Conservation (phyloP, 306 rosid genomes). For the Vigna trinervia region DNA sequence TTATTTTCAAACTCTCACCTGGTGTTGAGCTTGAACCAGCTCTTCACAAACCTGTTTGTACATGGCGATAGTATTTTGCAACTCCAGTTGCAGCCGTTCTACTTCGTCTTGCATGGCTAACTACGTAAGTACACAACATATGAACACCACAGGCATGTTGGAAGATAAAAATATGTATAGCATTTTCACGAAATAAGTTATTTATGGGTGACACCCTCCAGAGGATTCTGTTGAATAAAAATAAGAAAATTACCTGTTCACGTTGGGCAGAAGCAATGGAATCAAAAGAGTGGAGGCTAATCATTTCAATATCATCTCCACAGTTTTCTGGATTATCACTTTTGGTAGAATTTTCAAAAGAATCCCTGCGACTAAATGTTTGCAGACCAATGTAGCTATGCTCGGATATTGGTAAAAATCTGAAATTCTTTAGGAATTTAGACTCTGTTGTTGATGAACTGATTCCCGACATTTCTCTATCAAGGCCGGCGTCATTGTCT, state of each 20-base stretch:
- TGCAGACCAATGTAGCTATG: constrained; percentile 55
- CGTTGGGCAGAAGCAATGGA: constrained; percentile 54
- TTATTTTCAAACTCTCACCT: constrained; percentile 62
- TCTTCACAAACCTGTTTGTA: constrained; percentile 80
- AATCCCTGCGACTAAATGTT: constrained; percentile 44
- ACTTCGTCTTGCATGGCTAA: constrained; percentile 65
- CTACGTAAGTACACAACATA: constrained; percentile 49
- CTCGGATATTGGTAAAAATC: constrained; percentile 59
- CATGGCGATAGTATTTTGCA: constrained; percentile 77
- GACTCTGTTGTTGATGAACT: constrained; percentile 48
- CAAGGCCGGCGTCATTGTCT: constrained; percentile 37
- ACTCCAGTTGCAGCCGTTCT: constrained; percentile 70
- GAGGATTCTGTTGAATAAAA: neutral
- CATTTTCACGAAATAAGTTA: neutral
- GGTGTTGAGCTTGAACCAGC: constrained; percentile 70
- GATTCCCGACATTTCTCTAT: constrained; percentile 52
- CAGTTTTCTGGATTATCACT: constrained; percentile 46
- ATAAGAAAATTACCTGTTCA: constrained; percentile 58
- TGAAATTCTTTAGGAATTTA: constrained; percentile 41
- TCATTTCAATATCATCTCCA: constrained; percentile 49
- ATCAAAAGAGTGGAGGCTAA: constrained; percentile 49
- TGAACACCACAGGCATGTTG: constrained; percentile 29
- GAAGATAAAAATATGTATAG: constrained; percentile 16
- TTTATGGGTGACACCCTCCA: neutral
- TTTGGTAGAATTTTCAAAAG: constrained; percentile 39